A percentile compares a stretch with the other conserved stretches of the same genome.
Conservation (phyloP, 345 rosid species). For the Sisymbrium irio region DNA sequence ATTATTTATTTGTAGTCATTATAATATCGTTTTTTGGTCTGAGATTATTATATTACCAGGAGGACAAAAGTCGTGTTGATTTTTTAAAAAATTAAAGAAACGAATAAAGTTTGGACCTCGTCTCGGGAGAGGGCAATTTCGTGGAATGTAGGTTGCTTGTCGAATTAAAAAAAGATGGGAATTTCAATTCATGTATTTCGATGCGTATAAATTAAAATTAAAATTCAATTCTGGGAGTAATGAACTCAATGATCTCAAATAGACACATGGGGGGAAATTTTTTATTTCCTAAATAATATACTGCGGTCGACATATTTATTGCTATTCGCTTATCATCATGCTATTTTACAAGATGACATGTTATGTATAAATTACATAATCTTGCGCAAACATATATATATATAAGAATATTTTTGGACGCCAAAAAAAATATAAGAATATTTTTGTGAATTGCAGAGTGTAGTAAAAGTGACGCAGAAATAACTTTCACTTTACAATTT, state of each 20-base stretch:
- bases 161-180: background rate
- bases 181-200: background rate
- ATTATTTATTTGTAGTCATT: background rate
- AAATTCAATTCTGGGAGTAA: background rate
- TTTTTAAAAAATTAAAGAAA: background rate
- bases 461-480: too few relatives aligned
- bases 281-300: background rate
- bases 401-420: too few relatives aligned
- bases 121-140: slow-evolving; percentile 20
- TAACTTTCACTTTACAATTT: too few relatives aligned
- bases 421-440: too few relatives aligned
- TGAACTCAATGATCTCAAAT: background rate
- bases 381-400: too few relatives aligned
- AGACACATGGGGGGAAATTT: background rate
- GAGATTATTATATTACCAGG: slow-evolving; percentile 22
- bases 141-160: slow-evolving; percentile 34
- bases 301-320: too few relatives aligned
- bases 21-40: slow-evolving; percentile 11
- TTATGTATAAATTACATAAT: too few relatives aligned
- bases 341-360: too few relatives aligned
- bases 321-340: too few relatives aligned
- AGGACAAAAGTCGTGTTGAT: slow-evolving; percentile 20
- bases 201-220: background rate
- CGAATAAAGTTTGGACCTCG: slow-evolving; percentile 33
- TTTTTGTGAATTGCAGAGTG: too few relatives aligned